Evolutionary conservation across 1,284 basidiomycete genomes (phyloP).

Genomic region (Cryptococcus maquisensis): DNA sequence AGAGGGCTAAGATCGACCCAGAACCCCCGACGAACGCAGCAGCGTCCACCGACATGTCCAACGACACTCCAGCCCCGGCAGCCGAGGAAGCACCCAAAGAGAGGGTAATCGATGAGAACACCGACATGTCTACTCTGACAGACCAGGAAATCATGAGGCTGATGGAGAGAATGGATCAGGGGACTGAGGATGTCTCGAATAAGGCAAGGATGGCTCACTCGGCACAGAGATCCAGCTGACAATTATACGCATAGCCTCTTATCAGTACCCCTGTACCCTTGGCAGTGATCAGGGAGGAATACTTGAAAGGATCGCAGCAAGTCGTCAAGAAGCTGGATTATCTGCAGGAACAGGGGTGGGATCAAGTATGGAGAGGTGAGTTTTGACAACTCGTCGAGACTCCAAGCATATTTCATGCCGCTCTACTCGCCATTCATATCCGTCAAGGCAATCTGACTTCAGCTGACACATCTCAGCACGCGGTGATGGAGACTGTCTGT

Average conservation of each 20-base stretch:
- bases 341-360: constrained; percentile 58
- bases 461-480: constrained; percentile 51
- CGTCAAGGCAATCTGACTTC: too few species aligned
- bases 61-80: not conserved
- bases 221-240: not conserved
- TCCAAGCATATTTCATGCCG: too few species aligned
- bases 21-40: not conserved
- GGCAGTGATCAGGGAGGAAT: constrained; percentile 54
- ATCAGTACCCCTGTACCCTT: constrained; percentile 47
- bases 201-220: constrained; percentile 22
- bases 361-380: constrained; percentile 53
- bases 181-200: constrained; percentile 19
- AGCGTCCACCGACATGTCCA: not conserved
- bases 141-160: constrained; percentile 48
- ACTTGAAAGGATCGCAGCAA: constrained; percentile 55
- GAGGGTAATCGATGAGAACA: constrained; percentile 46
- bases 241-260: constrained; percentile 36
- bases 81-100: not conserved
- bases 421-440: too few species aligned
- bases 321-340: constrained; percentile 66
- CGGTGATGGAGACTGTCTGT: constrained; percentile 74
- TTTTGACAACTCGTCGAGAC: too few species aligned
- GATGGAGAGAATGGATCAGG: constrained; percentile 41
- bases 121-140: constrained; percentile 44
- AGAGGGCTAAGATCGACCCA: not conserved